Evolutionary conservation across 768 basidiomycete species (phyloP).

Genomic region (Boletus sp.): DNA sequence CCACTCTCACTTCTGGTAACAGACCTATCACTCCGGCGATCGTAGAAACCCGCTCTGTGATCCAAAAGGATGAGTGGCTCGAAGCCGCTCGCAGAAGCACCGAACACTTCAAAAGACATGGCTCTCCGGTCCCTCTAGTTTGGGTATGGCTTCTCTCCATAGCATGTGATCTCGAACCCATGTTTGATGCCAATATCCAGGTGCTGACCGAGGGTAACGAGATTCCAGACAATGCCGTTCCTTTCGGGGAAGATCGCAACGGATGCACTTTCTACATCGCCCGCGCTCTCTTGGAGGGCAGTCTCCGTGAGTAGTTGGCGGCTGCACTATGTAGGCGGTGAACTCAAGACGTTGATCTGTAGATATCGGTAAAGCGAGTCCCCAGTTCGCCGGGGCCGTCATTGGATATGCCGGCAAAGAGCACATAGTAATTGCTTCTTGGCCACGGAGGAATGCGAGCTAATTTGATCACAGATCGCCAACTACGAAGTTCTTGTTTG

Average conservation of each 20-base stretch:
- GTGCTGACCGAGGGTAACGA: constrained; percentile 28
- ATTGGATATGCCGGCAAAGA: constrained; percentile 35
- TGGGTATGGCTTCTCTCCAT: constrained; percentile 19
- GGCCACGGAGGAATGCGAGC: not conserved
- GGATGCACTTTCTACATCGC: constrained; percentile 34
- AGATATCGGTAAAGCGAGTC: constrained; percentile 38
- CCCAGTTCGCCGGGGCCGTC: constrained; percentile 30
- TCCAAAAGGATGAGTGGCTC: constrained; percentile 30
- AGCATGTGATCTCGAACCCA: not conserved
- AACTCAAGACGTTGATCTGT: not conserved
- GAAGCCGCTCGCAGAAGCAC: constrained; percentile 29
- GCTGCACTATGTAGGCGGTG: too few species aligned
- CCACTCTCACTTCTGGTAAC: too few species aligned
- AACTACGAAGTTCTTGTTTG: constrained; percentile 36
- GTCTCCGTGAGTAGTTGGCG: constrained; percentile 25
- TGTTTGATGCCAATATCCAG: too few species aligned
- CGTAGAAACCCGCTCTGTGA: constrained; percentile 11
- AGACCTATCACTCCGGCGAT: too few species aligned
- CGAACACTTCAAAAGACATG: constrained; percentile 19
- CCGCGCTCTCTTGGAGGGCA: constrained; percentile 31
- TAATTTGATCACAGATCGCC: constrained; percentile 21
- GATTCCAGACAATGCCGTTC: constrained; percentile 33
- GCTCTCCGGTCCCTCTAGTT: constrained; percentile 30
- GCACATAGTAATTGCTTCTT: constrained; percentile 24
- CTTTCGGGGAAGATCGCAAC: constrained; percentile 32